Conservation (phyloP, 2,329 filamentous ascomycete species). For the Penicillium vulpinum region DNA sequence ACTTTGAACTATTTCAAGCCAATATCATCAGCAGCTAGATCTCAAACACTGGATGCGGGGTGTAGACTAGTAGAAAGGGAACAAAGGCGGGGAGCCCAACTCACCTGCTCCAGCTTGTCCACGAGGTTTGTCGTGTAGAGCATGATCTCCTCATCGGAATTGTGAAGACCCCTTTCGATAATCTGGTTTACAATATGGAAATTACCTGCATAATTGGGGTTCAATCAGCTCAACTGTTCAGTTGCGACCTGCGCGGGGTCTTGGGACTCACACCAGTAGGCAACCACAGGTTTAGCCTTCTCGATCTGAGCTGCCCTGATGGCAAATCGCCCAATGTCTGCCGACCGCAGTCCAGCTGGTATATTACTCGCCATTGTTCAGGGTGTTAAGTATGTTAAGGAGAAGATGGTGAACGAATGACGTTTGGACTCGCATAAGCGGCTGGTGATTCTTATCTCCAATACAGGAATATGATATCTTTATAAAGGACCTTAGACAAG, state of each 20-base stretch:
- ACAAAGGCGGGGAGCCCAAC: conserved; percentile 14
- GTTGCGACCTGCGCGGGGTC: conserved; percentile 6
- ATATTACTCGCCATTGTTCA: conserved; percentile 68
- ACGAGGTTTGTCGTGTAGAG: conserved; percentile 80
- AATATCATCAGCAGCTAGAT: conserved; percentile 2
- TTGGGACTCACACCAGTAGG: conserved; percentile 82
- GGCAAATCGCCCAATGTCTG: conserved; percentile 82
- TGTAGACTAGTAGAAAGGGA: not conserved
- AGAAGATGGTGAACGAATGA: conserved; percentile 20
- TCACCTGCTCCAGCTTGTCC: conserved; percentile 82
- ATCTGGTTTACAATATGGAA: conserved; percentile 95
- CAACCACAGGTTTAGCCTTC: conserved; percentile 77
- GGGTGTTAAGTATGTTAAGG: not conserved
- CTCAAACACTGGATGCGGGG: not conserved
- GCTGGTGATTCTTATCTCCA: too few relatives aligned
- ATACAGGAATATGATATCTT: too few relatives aligned
- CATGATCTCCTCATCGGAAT: conserved; percentile 72
- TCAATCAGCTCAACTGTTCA: conserved; percentile 15
- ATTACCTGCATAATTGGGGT: conserved; percentile 59
- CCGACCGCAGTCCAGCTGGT: conserved; percentile 71
- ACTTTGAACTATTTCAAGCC: conserved; percentile 60
- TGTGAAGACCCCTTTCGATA: conserved; percentile 76
- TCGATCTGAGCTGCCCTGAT: conserved; percentile 82
- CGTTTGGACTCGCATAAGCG: conserved; percentile 20
- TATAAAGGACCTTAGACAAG: too few relatives aligned